Base-by-base conservation (phyloP, 495 filamentous ascomycete genomes). In the Penicillium paxilli region DNA sequence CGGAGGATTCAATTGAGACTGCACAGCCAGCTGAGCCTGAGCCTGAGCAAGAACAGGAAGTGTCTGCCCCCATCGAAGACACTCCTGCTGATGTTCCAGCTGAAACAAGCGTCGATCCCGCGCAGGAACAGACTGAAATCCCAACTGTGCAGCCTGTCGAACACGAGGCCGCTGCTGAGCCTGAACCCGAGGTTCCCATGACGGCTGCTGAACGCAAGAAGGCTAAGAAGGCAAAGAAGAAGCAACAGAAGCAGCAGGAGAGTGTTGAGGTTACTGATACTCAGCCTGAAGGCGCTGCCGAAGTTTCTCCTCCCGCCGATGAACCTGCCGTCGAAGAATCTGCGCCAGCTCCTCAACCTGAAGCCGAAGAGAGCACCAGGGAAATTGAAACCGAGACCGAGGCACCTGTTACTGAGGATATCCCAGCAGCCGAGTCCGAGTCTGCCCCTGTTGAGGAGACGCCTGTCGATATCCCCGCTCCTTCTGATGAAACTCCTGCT, bases 171-270 rank as follows among this genome's bases (percentile, higher is more conserved):
- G n/a, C 16, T 19, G 11, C 2, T 8, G 56, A 54, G 16, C 41
- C 20, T 22, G 56, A 56, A 16, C 19, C 60, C 11, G 60, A 67
- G 33, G 24, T 55, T 16, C 45, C 38, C 24, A 49, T 61, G 54
- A 57, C 32, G 5, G 49, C 49, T 10, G 49, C 37, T 16, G 32
- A 51, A 26, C 42, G 48, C 19, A 58, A 53, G 49, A 55, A 52
- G 49, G 45, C 52, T 17, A 62, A 59, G 47, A 54, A 59, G 37
- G 50, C 54, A 17, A 51, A 55, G 52, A 63, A 62, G 33, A 61
- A 69, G 49, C 69, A 71, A 50, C 72, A 73, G 52, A 73, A 69
- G 59, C 67, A 68, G 44, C 60, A 42, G 22, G 38, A 42, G 11
- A 42, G 7, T 14, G 11, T 42, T 23, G 21, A 23, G 3, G 9